Evolutionary conservation across 257 asterid genomes (phyloP).

Genomic region (Coffea canephora): DNA sequence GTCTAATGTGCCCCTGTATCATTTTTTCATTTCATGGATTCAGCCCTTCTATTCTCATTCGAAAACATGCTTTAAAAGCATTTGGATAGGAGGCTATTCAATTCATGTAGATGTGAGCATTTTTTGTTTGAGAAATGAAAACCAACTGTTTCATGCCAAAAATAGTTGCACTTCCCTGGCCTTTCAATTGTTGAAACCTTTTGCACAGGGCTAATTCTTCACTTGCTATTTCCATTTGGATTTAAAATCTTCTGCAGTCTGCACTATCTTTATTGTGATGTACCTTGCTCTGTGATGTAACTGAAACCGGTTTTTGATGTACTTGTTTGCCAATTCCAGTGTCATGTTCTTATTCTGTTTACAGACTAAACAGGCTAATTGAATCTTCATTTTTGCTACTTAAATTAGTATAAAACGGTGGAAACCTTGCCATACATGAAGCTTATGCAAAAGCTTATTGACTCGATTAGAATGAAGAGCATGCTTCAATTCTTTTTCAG

Average conservation of each 20-base stretch:
- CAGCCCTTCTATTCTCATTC: slow-evolving; percentile 14
- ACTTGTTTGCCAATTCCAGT: neutral
- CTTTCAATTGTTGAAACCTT: neutral
- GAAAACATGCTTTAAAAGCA: slow-evolving; percentile 14
- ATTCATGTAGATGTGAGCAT: slow-evolving; percentile 26
- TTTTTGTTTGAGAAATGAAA: slow-evolving; percentile 3
- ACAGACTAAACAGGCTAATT: neutral
- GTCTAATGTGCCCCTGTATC: slow-evolving; percentile 28
- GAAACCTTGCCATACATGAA: neutral
- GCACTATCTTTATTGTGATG: neutral
- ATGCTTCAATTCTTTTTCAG: no score
- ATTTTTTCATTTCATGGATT: slow-evolving; percentile 14
- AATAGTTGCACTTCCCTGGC: neutral
- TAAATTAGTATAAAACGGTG: neutral
- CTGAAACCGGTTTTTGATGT: neutral
- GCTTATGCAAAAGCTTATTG: neutral
- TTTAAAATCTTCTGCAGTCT: neutral
- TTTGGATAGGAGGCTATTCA: slow-evolving; percentile 21
- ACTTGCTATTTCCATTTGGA: neutral
- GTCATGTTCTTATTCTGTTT: neutral
- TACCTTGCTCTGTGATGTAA: neutral
- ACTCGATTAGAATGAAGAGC: no score
- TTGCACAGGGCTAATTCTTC: neutral
- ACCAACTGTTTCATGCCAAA: neutral
- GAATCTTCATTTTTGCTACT: neutral